These are phyloP conservation scores for Saccharomycopsis javanensis DNA, from an alignment of 805 yeast species.

Conservation along the genomic window DNA sequence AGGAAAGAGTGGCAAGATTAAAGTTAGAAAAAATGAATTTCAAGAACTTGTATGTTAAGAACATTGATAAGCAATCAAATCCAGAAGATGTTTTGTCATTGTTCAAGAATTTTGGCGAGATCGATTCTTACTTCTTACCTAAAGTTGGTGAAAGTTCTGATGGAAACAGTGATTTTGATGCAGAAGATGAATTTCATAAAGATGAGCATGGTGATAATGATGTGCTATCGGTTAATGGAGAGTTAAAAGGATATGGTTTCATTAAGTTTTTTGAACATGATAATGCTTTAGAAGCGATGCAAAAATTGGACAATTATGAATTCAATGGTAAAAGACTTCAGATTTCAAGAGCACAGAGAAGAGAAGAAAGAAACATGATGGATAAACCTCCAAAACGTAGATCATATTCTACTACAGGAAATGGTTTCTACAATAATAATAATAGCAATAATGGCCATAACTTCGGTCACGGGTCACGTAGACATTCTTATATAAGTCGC, in stretches of 20 bases:
- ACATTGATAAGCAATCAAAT: conserved; percentile 33
- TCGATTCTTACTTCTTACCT: conserved; percentile 48
- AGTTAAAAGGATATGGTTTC: conserved; percentile 41
- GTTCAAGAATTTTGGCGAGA: conserved; percentile 38
- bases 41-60: conserved; percentile 44
- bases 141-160: conserved; percentile 23
- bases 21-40: conserved; percentile 39
- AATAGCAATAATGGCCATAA: background rate
- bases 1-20: conserved; percentile 44
- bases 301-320: conserved; percentile 36
- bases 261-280: conserved; percentile 40
- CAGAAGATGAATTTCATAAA: conserved; percentile 5
- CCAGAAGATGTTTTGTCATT: conserved; percentile 32
- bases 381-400: conserved; percentile 4
- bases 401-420: background rate
- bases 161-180: conserved; percentile 2
- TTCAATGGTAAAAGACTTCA: conserved; percentile 29
- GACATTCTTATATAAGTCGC: background rate
- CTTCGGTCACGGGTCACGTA: background rate
- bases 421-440: background rate
- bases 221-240: conserved; percentile 9
- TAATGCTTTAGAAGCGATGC: conserved; percentile 40
- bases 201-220: conserved; percentile 2
- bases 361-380: conserved; percentile 25
- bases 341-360: conserved; percentile 39